Conservation (phyloP, 148 eudicot genomes). For the Talinum fruticosum region DNA sequence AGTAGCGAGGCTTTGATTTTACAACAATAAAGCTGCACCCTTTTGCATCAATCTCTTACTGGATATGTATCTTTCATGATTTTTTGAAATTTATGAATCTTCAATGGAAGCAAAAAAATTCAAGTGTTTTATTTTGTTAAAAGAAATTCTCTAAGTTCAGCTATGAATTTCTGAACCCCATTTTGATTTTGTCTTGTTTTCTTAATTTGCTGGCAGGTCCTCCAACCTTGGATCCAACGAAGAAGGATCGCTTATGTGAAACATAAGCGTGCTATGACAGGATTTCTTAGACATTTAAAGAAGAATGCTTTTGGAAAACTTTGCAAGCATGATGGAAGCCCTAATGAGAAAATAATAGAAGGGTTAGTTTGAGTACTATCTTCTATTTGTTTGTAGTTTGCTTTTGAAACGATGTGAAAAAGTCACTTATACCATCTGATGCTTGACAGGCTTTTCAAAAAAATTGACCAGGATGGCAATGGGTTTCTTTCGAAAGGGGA, state of each 20-base stretch:
- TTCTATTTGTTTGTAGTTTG: conserved; percentile 5
- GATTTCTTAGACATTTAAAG: conserved; percentile 56
- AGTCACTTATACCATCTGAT: not conserved
- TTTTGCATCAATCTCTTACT: too few species aligned
- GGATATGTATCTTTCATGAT: too few species aligned
- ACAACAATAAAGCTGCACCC: too few species aligned
- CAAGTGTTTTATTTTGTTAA: not conserved
- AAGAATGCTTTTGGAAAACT: conserved; percentile 58
- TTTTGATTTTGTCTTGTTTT: conserved; percentile 6
- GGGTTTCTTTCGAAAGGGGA: conserved; percentile 50
- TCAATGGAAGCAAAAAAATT: too few species aligned
- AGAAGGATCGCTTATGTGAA: conserved; percentile 56
- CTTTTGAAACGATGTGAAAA: not conserved
- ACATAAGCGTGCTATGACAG: conserved; percentile 63
- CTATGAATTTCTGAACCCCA: not conserved
- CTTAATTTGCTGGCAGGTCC: conserved; percentile 42
- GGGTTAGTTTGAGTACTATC: conserved; percentile 28
- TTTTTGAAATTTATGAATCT: too few species aligned
- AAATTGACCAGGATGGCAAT: conserved; percentile 47
- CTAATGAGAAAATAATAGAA: conserved; percentile 38
- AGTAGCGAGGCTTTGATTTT: too few species aligned
- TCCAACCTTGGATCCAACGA: conserved; percentile 76
- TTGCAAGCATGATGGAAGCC: conserved; percentile 42
- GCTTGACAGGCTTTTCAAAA: conserved; percentile 55
- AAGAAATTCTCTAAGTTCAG: not conserved